These are phyloP conservation scores for Populus hybrid DNA, from an alignment of 441 rosid genomes.

Conservation along the genomic window DNA sequence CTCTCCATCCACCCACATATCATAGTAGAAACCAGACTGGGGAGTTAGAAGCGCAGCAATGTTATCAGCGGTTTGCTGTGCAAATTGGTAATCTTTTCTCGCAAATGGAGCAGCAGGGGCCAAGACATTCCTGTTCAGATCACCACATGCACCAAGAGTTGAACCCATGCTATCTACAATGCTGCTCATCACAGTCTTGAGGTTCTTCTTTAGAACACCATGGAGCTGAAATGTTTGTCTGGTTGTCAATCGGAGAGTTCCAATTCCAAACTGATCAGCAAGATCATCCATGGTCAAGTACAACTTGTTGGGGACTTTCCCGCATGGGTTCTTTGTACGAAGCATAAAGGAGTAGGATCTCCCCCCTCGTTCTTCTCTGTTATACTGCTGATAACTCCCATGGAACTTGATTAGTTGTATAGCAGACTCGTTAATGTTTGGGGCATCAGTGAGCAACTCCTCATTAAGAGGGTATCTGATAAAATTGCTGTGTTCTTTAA, in stretches of 20 bases:
- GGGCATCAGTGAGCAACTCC: constrained; percentile 86
- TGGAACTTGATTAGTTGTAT: constrained; percentile 91
- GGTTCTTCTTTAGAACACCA: too few species aligned
- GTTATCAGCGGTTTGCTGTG: constrained; percentile 84
- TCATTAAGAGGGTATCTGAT: constrained; percentile 94
- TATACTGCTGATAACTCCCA: constrained; percentile 96
- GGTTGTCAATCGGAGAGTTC: too few species aligned
- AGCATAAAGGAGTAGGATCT: too few species aligned
- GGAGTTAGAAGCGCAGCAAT: constrained; percentile 89
- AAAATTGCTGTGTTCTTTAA: constrained; percentile 92
- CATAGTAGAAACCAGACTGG: constrained; percentile 97
- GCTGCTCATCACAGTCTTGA: constrained; percentile 48
- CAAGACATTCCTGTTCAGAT: constrained; percentile 91
- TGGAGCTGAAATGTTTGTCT: too few species aligned
- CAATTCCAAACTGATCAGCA: too few species aligned
- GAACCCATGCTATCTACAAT: constrained; percentile 90
- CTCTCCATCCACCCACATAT: constrained; percentile 99
- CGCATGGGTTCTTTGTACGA: too few species aligned
- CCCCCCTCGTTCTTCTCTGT: constrained; percentile 88
- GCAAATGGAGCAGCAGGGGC: constrained; percentile 87
- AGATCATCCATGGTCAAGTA: too few species aligned
- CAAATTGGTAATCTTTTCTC: constrained; percentile 71
- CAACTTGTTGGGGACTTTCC: too few species aligned
- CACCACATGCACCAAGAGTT: constrained; percentile 98
- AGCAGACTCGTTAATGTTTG: constrained; percentile 79